Base-by-base conservation (phyloP, 768 basidiomycete genomes). In the Boletus pseudopeckii region DNA sequence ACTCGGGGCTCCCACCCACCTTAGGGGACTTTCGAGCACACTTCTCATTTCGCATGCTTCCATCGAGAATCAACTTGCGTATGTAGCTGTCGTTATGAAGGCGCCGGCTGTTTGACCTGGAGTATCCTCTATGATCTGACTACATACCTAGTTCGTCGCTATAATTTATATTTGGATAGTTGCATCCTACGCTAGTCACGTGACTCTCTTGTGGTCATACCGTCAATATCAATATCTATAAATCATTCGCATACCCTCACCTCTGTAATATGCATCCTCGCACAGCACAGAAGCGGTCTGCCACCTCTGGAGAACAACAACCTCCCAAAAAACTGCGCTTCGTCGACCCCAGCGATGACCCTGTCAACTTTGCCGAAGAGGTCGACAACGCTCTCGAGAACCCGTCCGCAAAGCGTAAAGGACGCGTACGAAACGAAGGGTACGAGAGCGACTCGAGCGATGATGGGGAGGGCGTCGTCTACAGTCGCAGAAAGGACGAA, bases 361-460 rank as follows among this genome's bases (percentile, higher is more conserved):
- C 88, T 3, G 72, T 75, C 36, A 82, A 82, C 61, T 92, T 92
- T 69, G 86, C 82, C 4, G 87, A 90, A 59, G 79, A 92, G 60
- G 87, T 92, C 40, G 88, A 91, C 56, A 78, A 78, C 4, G 77
- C 84, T 0, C 82, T 92, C 52, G 90, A 92, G 69, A 75, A 77
- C 59, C 81, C 85, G 5, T 78, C 80, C 11, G 75, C 76, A 22
- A 75, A 74, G 54, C 81, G 86, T 17, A 86, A 83, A 66, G 85
- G 90, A 20, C 82, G 83, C 43, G 83, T 97, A 54, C 89, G 87
- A 65, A 86, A 80, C 17, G 92, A 92, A 49, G 85, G 95, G 15
- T 98, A 97, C 68, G 92, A 95, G 13, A 92, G 91, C 1, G 94
- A 97, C 72, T 95, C 93, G 3, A 93, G 84, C 52, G 92, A 96